Evolutionary conservation across 2,329 filamentous ascomycete species (phyloP), one percentile per base, ranked within the genome.

Genomic region (Tolypocladium nubicola): DNA sequence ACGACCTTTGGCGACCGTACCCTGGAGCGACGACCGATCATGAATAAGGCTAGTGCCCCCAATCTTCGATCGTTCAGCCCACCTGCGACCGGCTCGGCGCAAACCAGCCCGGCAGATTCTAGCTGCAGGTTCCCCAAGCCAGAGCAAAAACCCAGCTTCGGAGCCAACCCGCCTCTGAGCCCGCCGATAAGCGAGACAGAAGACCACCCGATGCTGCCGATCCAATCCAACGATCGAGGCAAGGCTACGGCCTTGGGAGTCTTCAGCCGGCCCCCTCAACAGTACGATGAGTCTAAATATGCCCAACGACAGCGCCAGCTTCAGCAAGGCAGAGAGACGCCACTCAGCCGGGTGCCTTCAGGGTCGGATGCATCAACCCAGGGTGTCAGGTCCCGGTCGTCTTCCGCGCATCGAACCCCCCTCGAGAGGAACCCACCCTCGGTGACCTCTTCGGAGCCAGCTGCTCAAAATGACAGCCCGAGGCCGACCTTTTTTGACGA

Each of bases 281-380:
- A 85, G 9, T 96, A 94, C 63, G 90, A 96, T 65, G 92, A 97
- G 66, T 84, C 87, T 23, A 88, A 90, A 66, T 97, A 90, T 65
- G 82, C 89, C 6, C 87, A 95, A 67, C 84, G 90, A 50, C 88
- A 96, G 66, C 75, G 89, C 53, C 88, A 91, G 68, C 82, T 96
- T 69, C 88, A 93, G 61, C 83, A 88, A 65, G 88, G 86, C 35
- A 82, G 87, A 33, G 86, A 87, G 57, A 83, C 83, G 0, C 82
- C 86, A 0, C 76, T 75, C 0, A 71, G 71, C 39, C 72, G 73
- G 9, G 67, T 67, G 61, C 75, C 78, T 13, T 65, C 77, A 4
- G 80, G 79, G 30, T 78, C 77, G 0, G 75, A 73, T 57, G 67
- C 68, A 5, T 76, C 77, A 0, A 67, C 70, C 35, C 66, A 69